Conservation (phyloP, 2,329 filamentous ascomycete species). For the Aureobasidium sp. region DNA sequence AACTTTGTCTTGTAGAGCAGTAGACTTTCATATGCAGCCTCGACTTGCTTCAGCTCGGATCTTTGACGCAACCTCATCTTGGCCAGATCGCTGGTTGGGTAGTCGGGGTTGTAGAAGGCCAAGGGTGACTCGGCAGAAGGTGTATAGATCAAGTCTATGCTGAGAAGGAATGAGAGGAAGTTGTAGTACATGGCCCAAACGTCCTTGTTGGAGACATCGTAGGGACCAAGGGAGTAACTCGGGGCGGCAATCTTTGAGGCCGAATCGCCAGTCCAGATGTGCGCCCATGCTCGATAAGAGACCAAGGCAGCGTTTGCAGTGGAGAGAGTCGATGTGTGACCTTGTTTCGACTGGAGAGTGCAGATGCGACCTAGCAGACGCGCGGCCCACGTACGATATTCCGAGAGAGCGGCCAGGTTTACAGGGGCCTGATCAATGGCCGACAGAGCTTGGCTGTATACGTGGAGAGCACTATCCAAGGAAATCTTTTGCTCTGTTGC, state of each 20-base stretch:
- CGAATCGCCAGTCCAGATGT: constrained; percentile 43
- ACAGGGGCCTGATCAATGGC: constrained; percentile 4
- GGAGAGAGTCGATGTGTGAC: constrained; percentile 29
- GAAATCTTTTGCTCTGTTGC: constrained; percentile 21
- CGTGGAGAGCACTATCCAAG: constrained; percentile 14
- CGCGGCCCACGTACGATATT: constrained; percentile 54
- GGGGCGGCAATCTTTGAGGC: neutral
- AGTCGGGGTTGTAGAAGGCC: constrained; percentile 20
- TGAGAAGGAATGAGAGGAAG: constrained; percentile 66
- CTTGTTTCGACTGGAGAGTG: constrained; percentile 54
- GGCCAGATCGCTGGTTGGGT: constrained; percentile 16
- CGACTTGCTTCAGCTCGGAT: constrained; percentile 68
- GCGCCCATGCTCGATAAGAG: constrained; percentile 55
- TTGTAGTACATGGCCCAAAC: constrained; percentile 84
- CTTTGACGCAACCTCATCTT: constrained; percentile 44
- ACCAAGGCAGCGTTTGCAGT: constrained; percentile 31
- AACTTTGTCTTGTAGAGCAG: constrained; percentile 73
- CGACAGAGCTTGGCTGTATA: constrained; percentile 8
- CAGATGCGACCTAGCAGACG: constrained; percentile 67
- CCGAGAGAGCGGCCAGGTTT: neutral
- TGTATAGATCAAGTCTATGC: constrained; percentile 51
- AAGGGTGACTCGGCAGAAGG: constrained; percentile 14
- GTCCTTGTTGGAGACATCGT: constrained; percentile 41
- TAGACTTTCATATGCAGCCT: constrained; percentile 68
- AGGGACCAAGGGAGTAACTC: constrained; percentile 37